A percentile compares a stretch with the other conserved stretches of the same genome.
These are phyloP conservation scores for Ceriops zippeliana DNA, from an alignment of 345 rosid genomes.

Conservation along the genomic window DNA sequence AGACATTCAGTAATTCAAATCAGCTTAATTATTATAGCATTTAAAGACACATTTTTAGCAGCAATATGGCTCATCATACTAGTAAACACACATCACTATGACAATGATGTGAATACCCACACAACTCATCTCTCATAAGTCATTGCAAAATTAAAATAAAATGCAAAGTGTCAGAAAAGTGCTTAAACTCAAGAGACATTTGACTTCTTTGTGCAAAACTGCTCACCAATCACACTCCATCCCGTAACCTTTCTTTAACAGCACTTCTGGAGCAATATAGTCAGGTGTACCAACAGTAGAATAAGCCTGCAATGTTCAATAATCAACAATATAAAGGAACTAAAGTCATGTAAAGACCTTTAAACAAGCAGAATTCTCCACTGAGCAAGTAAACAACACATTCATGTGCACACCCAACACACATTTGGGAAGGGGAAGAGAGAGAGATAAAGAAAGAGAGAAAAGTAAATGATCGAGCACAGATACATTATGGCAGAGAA, in stretches of 20 bases:
- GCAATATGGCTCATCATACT: too few relatives aligned
- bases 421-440: not conserved
- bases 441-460: not conserved
- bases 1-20: slow-evolving; percentile 10
- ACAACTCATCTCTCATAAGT: not conserved
- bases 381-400: not conserved
- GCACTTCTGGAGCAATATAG: slow-evolving; percentile 94
- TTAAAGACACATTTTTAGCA: not conserved
- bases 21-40: slow-evolving; percentile 3
- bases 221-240: slow-evolving; percentile 98
- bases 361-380: not conserved
- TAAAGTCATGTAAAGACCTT: not conserved
- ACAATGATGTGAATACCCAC: not conserved
- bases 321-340: not conserved
- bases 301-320: slow-evolving; percentile 68
- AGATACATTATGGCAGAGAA: slow-evolving; percentile 16
- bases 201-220: slow-evolving; percentile 5
- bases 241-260: slow-evolving; percentile 93
- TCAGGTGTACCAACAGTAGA: slow-evolving; percentile 98
- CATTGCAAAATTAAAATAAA: not conserved
- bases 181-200: not conserved
- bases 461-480: not conserved
- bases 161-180: not conserved
- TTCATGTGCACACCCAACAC: too few relatives aligned
- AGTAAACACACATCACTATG: not conserved